Evolutionary conservation across 2,329 filamentous ascomycete genomes (phyloP).

Genomic region (Alternaria ethzedia): DNA sequence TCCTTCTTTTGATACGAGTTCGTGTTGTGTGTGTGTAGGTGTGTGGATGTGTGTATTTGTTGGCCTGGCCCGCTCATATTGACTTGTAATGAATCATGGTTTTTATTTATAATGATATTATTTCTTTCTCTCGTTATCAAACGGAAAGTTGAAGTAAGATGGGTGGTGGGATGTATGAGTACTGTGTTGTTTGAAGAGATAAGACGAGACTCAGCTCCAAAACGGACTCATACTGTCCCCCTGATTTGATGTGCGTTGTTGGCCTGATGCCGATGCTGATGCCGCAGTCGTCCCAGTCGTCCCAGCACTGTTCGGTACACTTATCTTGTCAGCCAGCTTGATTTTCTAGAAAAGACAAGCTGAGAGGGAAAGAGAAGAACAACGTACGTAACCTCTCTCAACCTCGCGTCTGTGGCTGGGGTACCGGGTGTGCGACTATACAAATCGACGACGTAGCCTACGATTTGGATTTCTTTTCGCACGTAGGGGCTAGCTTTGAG

Average conservation of each 20-base stretch:
- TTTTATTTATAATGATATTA: not conserved
- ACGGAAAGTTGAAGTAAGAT: no score
- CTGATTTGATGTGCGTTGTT: slow-evolving; percentile 13
- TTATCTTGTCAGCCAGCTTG: slow-evolving; percentile 11
- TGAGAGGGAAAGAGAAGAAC: not conserved
- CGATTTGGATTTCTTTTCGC: slow-evolving; percentile 21
- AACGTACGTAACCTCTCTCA: slow-evolving; percentile 33
- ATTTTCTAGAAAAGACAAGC: not conserved
- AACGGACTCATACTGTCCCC: slow-evolving; percentile 32
- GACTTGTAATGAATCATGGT: not conserved
- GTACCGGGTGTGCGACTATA: not conserved
- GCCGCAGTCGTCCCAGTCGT: not conserved
- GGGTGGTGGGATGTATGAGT: not conserved
- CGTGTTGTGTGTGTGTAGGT: not conserved
- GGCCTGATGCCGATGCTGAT: not conserved
- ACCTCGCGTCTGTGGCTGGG: not conserved
- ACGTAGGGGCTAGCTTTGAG: slow-evolving; percentile 20
- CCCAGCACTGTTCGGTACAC: slow-evolving; percentile 13
- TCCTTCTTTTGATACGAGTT: not conserved
- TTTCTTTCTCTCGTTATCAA: no score
- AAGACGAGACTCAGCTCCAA: slow-evolving; percentile 15
- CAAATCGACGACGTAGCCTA: slow-evolving; percentile 29
- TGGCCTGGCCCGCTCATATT: not conserved
- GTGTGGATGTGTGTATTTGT: not conserved
- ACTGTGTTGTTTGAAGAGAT: not conserved